phyloP scores from a whole-genome alignment of 768 basidiomycete genomes.

The Goffeauzyma gilvescens region DNA sequence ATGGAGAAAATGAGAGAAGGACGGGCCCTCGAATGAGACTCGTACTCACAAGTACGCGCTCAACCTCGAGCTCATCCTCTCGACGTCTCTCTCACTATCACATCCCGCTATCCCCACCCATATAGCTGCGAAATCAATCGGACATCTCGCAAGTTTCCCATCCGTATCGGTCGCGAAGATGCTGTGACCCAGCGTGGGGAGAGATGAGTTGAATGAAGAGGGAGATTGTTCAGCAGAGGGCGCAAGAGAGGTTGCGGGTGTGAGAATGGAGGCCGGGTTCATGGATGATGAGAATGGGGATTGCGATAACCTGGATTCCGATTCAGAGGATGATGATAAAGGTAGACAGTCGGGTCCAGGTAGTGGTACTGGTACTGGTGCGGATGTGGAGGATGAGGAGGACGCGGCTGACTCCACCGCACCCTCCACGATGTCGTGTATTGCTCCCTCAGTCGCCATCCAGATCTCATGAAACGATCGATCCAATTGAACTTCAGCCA shows the following conservation, averaged over 20 bases:
- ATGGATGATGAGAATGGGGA: not conserved
- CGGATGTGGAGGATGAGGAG: not conserved
- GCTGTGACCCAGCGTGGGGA: too few relatives aligned
- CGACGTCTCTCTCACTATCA: not conserved
- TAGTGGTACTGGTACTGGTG: not conserved
- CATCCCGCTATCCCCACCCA: not conserved
- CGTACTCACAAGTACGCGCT: not conserved
- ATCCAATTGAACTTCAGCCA: conserved; percentile 2
- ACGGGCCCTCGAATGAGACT: too few relatives aligned
- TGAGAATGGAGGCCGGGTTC: not conserved
- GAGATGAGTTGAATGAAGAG: not conserved
- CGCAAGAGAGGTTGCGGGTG: not conserved
- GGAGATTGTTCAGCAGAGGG: not conserved
- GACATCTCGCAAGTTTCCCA: too few relatives aligned
- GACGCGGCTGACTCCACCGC: not conserved
- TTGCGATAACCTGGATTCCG: not conserved
- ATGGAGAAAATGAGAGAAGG: too few relatives aligned
- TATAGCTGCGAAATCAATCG: too few relatives aligned
- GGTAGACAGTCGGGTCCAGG: too few relatives aligned
- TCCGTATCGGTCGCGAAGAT: too few relatives aligned
- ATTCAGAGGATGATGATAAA: not conserved
- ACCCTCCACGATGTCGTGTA: too few relatives aligned
- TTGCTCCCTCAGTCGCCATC: too few relatives aligned
- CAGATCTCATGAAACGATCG: too few relatives aligned
- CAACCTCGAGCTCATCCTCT: not conserved